Conservation (phyloP, 129 eudicot species). For the Deinandra increscens region DNA sequence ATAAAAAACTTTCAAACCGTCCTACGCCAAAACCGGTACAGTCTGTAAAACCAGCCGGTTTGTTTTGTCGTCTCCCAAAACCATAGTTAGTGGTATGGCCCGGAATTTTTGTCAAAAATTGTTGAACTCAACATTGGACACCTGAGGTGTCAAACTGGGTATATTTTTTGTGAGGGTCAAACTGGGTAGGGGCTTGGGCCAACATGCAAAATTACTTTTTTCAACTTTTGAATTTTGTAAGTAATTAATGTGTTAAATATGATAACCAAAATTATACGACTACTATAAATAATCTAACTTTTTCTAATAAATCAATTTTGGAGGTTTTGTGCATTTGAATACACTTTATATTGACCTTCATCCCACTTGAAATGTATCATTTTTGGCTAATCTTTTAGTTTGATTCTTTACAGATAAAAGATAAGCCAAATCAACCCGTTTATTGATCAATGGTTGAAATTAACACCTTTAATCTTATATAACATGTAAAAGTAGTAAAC, state of each 20-base stretch:
- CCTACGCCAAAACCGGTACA: no score
- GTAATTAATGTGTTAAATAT: not conserved
- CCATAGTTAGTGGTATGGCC: no score
- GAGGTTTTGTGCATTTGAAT: not conserved
- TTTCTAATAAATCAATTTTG: not conserved
- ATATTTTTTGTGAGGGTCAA: not conserved
- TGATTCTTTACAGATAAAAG: not conserved
- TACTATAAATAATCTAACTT: not conserved
- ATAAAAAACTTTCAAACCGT: no score
- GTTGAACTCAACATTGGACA: no score
- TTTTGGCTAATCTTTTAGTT: not conserved
- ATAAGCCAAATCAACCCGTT: not conserved
- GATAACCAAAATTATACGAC: not conserved
- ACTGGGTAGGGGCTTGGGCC: not conserved
- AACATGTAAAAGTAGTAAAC: constrained; percentile 12
- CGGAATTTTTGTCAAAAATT: no score
- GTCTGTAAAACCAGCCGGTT: no score
- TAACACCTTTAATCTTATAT: not conserved
- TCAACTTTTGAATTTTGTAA: not conserved
- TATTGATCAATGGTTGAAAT: not conserved
- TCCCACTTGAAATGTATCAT: not conserved
- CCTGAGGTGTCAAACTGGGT: no score
- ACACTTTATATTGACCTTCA: constrained; percentile 6
- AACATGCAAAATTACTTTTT: not conserved
- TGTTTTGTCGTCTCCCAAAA: no score